These are phyloP conservation scores for Phytophthora brassicae DNA, from an alignment of 352 stramenopile species.

Conservation along the genomic window DNA sequence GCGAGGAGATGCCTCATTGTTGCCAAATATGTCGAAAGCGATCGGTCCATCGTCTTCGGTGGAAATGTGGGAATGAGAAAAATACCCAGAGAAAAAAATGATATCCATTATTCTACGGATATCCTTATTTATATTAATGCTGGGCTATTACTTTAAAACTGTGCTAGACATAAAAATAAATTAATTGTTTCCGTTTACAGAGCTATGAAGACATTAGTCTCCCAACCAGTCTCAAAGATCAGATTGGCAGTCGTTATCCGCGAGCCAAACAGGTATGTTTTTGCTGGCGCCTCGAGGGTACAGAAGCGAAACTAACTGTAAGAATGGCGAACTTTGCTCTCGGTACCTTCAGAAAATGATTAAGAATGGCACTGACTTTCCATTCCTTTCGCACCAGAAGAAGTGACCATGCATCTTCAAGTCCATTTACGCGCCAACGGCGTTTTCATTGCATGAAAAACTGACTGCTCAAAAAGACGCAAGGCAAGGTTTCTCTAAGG, in stretches of 20 bases:
- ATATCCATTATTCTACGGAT: no score
- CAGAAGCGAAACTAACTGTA: background rate
- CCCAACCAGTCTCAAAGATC: slow-evolving; percentile 38
- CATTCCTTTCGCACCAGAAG: slow-evolving; percentile 75
- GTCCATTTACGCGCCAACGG: slow-evolving; percentile 66
- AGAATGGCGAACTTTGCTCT: background rate
- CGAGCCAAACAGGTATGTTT: slow-evolving; percentile 48
- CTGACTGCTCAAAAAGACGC: no score
- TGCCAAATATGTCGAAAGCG: no score
- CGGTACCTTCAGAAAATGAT: slow-evolving; percentile 50
- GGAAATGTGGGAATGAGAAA: no score
- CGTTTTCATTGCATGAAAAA: slow-evolving; percentile 45
- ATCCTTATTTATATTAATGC: no score
- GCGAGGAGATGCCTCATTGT: no score
- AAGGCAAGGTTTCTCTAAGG: no score
- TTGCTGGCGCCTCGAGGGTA: background rate
- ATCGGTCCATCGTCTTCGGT: no score
- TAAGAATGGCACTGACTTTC: slow-evolving; percentile 66
- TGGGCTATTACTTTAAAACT: no score
- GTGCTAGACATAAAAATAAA: no score
- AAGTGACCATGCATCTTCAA: slow-evolving; percentile 78
- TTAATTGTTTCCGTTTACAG: slow-evolving; percentile 16
- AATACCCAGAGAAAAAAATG: no score
- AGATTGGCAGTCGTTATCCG: slow-evolving; percentile 48
- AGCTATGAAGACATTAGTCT: slow-evolving; percentile 62